Evolutionary conservation across 768 basidiomycete species (phyloP), one percentile per base, ranked within the genome.

Genomic region (Tricholoma sp.): DNA sequence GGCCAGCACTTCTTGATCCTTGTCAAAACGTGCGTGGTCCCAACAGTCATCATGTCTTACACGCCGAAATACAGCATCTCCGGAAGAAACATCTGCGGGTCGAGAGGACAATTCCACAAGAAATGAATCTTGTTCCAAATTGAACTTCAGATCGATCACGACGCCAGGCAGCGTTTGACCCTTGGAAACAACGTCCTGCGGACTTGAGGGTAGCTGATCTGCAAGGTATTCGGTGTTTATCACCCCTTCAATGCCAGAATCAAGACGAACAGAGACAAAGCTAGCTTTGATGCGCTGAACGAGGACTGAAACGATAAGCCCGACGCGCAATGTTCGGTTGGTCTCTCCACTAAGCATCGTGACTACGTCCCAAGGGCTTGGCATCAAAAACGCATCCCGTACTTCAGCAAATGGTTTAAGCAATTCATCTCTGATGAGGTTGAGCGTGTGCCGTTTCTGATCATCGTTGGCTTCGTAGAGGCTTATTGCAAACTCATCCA

Each of bases 261-360:
- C 94, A n/a, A 98, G 82, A 39, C 86, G 86, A 56, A 94, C 84
- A 54, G 73, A 74, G 32, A 87, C 83, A 24, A 72, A 72, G 41
- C 74, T 71, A 15, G 68, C 69, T 60, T 79, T 77, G 32, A 81
- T 75, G 31, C 91, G 83, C 37, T 79, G 66, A 24, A 91, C 81
- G 11, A 83, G 76, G 49, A 84, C 89, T 10, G 91, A 89, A 53
- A 99, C 82, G 62, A 95, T 88, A 52, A 93, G 78, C 42, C 94
- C 94, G 33, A 81, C 74, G 55, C 80, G 80, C 56, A 99, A 77
- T 2, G 93, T 95, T 41, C 81, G 75, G 39, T 73, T 70, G 5
- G 94, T 94, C 76, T 98, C 97, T 29, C 95, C 94, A 37, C 92
- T 94, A 51, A 98, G 83, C 95, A 97, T 98, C 1, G 91, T 93